Evolutionary conservation across 2,329 filamentous ascomycete species (phyloP), one percentile per base, ranked within the genome.

Genomic region (Clonostachys rosea): DNA sequence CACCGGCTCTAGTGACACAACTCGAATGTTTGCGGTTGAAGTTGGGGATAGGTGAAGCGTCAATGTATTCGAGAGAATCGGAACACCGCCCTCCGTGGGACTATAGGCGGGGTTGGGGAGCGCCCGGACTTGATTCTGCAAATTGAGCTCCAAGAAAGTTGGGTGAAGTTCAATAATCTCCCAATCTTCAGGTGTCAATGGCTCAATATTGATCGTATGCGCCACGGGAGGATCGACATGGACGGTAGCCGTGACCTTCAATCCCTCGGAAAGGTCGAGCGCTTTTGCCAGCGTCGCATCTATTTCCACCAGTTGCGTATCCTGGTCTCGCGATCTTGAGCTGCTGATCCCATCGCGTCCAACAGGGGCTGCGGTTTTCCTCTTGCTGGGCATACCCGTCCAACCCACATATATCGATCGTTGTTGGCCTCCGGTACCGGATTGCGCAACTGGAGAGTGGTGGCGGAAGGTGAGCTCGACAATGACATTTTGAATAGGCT

Each of bases 101-200:
- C 69, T 74, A 62, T 83, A 88, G 20, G 78, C 73, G 16, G 92
- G 92, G 64, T 96, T 97, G 20, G 92, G 92, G 18, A 99, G 75
- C 16, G 92, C 92, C 58, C 94, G 86, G 56, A 99, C 91, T 70
- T 99, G 94, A 41, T 86, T 88, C 34, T 96, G 75, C 45, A 99
- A 83, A 65, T 99, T 97, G 54, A 96, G 76, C 62, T 99, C 94
- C 44, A 99, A 75, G 61, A 97, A 99, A 14, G 87, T 94, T 6
- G 94, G 94, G 71, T 99, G 94, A 3, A 99, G 75, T 67, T 99
- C 94, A 57, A 99, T 97, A 59, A 97, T 95, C 68, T 99, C 94
- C 94, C 94, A 99, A 63, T 99, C 94, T 49, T 95, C 90, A 2
- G 92, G 84, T 0, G 94, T 97, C 58, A 97, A 70, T 34, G 94